Evolutionary conservation across 163 green algal species (phyloP), one percentile per base, ranked within the genome.

Genomic region (Scenedesmus sp.): DNA sequence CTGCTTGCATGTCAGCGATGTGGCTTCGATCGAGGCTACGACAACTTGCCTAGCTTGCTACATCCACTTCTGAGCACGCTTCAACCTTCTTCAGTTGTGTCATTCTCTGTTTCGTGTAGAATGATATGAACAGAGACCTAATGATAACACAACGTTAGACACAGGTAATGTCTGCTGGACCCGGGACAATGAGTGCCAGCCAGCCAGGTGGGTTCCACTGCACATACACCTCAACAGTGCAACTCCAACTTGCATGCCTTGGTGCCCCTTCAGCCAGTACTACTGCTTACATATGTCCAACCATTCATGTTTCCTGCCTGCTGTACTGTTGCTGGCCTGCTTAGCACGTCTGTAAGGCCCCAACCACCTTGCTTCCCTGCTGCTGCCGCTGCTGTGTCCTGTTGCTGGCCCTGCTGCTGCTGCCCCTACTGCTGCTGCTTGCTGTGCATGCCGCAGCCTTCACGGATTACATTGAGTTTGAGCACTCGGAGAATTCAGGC

Each of bases 401-500:
- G 34, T 46, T 46, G 34, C 34, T 46, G 34, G 34, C 34, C 34
- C 12, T 84, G 20, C 34, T 84, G 46, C 46, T 84, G 76, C 34
- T n/a, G 67, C 2, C 20, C 18, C 55, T 64, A 15, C 54, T 86
- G 82, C 54, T 64, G 54, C 20, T 86, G 82, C 54, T 18, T 9
- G 18, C 7, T 5, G 1, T 84, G 34, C 2, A 34, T 23, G 34
- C 34, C 74, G n/a, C 9, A 84, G 34, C 34, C 62, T 93, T 88
- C 67, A 93, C 90, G 8, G 90, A 93, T 34, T 93, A 90, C 57
- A 93, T 82, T 46, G 90, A 93, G 83, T 93, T 93, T 59, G n/a
- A 93, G 70, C 90, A 93, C 70, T 93, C 90, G 15, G 90, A 93
- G 13, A 81, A 93, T 6, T 57, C 76, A 34, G 82, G 74, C 34